Conservation (phyloP, 768 basidiomycete genomes). For the Gymnopilus dilepis region DNA sequence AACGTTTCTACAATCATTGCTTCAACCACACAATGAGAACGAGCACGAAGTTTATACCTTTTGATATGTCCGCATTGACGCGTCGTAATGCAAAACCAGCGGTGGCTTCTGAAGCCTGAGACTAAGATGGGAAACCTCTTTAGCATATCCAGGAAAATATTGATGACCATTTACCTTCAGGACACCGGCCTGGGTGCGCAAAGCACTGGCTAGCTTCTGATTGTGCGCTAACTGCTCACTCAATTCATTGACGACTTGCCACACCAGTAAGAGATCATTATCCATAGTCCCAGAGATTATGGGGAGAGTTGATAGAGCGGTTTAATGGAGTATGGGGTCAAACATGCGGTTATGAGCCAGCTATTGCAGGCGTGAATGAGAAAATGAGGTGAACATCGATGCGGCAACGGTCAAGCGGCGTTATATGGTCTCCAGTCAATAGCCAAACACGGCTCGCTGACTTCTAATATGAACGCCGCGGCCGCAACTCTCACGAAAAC, state of each 20-base stretch:
- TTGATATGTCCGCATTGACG: slow-evolving; percentile 86
- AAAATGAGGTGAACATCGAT: background rate
- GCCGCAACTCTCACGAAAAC: too few species aligned
- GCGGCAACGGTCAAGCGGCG: background rate
- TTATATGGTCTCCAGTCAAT: background rate
- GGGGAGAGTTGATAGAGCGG: background rate
- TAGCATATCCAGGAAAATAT: slow-evolving; percentile 1
- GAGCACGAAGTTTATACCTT: slow-evolving; percentile 50
- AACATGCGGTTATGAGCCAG: background rate
- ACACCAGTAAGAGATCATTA: slow-evolving; percentile 73
- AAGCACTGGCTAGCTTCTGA: slow-evolving; percentile 68
- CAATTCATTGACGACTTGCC: slow-evolving; percentile 82
- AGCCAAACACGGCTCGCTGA: background rate
- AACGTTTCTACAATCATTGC: slow-evolving; percentile 74
- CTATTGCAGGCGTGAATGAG: too few species aligned
- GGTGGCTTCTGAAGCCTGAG: slow-evolving; percentile 72
- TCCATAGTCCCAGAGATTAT: slow-evolving; percentile 48
- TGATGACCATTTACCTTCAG: slow-evolving; percentile 65
- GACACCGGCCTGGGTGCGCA: slow-evolving; percentile 70
- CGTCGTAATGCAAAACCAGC: slow-evolving; percentile 82
- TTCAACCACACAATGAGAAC: slow-evolving; percentile 30
- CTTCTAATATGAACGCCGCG: too few species aligned
- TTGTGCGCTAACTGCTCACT: slow-evolving; percentile 85
- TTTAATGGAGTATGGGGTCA: background rate
- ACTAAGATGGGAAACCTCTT: slow-evolving; percentile 44